phyloP scores from a whole-genome alignment of 2,329 filamentous ascomycete genomes.

The Fonsecaea nubica region DNA sequence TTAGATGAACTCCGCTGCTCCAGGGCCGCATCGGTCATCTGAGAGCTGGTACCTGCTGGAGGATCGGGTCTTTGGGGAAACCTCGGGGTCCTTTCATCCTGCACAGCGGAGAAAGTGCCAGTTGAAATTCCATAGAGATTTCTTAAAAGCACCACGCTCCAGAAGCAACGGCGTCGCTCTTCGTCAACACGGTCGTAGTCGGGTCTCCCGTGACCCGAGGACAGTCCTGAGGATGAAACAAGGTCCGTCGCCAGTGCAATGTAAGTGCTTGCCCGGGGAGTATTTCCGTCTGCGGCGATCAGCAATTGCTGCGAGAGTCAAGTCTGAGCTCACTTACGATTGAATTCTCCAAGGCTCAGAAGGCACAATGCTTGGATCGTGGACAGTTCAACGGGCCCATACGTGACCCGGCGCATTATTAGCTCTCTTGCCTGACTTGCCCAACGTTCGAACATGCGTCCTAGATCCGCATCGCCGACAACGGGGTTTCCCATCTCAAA shows the following conservation, averaged over 20 bases:
- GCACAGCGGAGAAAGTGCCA: slow-evolving; percentile 25
- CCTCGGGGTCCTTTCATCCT: slow-evolving; percentile 30
- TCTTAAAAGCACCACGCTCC: slow-evolving; percentile 53
- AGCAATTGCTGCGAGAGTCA: not conserved
- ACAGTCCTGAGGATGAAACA: slow-evolving; percentile 54
- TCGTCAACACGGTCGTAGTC: slow-evolving; percentile 10
- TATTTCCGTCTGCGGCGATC: slow-evolving; percentile 50
- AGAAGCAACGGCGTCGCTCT: slow-evolving; percentile 45
- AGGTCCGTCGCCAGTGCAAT: slow-evolving; percentile 55
- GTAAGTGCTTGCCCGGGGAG: slow-evolving; percentile 53
- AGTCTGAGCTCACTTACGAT: slow-evolving; percentile 43
- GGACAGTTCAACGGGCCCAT: slow-evolving; percentile 52
- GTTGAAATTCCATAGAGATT: slow-evolving; percentile 49
- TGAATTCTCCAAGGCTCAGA: slow-evolving; percentile 51
- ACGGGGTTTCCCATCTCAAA: slow-evolving; percentile 34
- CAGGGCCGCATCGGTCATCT: slow-evolving; percentile 29
- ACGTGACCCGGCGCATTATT: slow-evolving; percentile 49
- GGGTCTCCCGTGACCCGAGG: slow-evolving; percentile 43
- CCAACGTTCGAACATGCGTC: not conserved
- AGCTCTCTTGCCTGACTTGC: slow-evolving; percentile 41
- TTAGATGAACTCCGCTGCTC: slow-evolving; percentile 20
- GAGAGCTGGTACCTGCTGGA: slow-evolving; percentile 28
- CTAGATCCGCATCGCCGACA: not conserved
- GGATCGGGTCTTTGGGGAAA: slow-evolving; percentile 25
- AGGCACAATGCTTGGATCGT: slow-evolving; percentile 52